phyloP scores from a whole-genome alignment of 495 filamentous ascomycete genomes.

The Monascus purpureus region DNA sequence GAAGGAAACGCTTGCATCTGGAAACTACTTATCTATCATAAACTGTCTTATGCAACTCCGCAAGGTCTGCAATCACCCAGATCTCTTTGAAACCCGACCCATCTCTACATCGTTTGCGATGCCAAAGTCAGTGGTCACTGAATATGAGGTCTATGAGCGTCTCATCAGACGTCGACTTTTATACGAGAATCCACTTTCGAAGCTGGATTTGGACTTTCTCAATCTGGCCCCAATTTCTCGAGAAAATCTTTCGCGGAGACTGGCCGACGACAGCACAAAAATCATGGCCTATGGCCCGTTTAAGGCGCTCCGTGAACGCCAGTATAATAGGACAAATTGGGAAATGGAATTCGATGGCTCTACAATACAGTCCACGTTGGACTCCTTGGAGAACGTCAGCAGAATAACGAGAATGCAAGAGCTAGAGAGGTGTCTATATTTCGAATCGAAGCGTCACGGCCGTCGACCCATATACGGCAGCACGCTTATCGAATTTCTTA shows the following conservation, averaged over 20 bases:
- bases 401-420: conserved; percentile 63
- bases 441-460: conserved; percentile 69
- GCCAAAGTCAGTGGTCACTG: conserved; percentile 64
- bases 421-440: conserved; percentile 63
- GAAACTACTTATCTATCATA: conserved; percentile 95
- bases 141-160: conserved; percentile 63
- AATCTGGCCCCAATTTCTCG: conserved; percentile 65
- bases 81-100: conserved; percentile 94
- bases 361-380: conserved; percentile 53
- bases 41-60: conserved; percentile 96
- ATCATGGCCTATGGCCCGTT: conserved; percentile 50
- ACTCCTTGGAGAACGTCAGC: conserved; percentile 57
- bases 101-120: conserved; percentile 96
- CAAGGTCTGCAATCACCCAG: conserved; percentile 97
- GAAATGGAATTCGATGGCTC: conserved; percentile 44
- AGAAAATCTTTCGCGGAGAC: conserved; percentile 47
- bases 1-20: conserved; percentile 73
- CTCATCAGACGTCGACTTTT: conserved; percentile 56
- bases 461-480: conserved; percentile 70
- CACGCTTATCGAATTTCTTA: conserved; percentile 56
- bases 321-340: conserved; percentile 47
- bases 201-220: conserved; percentile 60
- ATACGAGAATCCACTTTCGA: conserved; percentile 47
- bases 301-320: conserved; percentile 46
- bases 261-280: conserved; percentile 46